These are phyloP conservation scores for Fonsecaea multimorphosa DNA, from an alignment of 2,329 filamentous ascomycete genomes.

Conservation along the genomic window DNA sequence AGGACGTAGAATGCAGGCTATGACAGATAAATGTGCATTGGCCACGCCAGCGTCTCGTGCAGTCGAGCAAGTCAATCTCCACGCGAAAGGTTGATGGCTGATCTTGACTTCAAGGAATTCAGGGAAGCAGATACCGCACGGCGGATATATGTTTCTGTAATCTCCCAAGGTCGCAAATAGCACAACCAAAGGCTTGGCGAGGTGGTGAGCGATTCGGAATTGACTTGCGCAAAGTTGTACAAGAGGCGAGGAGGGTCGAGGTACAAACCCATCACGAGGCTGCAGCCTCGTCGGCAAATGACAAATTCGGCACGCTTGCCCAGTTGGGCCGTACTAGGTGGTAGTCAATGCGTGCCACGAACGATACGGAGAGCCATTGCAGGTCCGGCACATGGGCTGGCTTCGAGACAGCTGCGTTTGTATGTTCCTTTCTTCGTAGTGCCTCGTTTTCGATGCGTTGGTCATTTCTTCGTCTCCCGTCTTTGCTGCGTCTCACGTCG, in stretches of 20 bases:
- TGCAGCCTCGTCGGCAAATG: conserved; percentile 5
- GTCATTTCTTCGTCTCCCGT: conserved; percentile 33
- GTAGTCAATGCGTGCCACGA: not conserved
- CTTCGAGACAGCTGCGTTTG: conserved; percentile 1
- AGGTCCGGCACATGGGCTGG: not conserved
- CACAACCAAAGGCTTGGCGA: not conserved
- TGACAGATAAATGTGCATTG: not conserved
- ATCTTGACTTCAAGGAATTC: not conserved
- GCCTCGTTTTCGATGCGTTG: conserved; percentile 35
- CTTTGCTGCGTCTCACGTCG: conserved; percentile 31
- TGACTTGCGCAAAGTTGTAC: not conserved
- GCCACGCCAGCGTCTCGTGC: not conserved
- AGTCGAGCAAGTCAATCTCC: not conserved
- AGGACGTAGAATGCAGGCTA: not conserved
- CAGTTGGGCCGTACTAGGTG: not conserved
- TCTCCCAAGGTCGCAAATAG: not conserved
- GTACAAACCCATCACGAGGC: not conserved
- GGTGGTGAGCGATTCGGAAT: not conserved
- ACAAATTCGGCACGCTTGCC: conserved; percentile 1
- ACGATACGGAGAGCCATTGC: not conserved
- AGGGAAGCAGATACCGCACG: not conserved
- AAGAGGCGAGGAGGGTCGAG: too few species aligned
- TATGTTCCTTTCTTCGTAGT: conserved; percentile 4
- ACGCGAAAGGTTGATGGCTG: not conserved
- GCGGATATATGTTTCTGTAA: not conserved